phyloP scores from a whole-genome alignment of 2,329 filamentous ascomycete genomes.

The Kalaharituber pfeilii region DNA sequence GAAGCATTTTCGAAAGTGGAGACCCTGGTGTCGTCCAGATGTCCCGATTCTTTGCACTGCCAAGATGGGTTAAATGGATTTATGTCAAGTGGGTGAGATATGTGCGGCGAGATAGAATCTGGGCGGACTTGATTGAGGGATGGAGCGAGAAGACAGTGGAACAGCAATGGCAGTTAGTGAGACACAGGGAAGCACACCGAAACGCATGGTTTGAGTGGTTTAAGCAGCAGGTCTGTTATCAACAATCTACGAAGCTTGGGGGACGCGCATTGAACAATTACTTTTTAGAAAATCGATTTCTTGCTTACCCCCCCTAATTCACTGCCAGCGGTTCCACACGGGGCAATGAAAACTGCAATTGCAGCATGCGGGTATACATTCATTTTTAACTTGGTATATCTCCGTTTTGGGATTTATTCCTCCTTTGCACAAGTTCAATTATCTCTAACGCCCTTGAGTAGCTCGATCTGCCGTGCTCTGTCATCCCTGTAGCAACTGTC shows the following conservation, averaged over 20 bases:
- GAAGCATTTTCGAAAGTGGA: conserved; percentile 53
- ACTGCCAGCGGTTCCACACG: conserved; percentile 72
- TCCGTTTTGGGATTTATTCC: not conserved
- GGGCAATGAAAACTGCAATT: conserved; percentile 69
- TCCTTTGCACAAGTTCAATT: not conserved
- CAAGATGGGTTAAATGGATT: conserved; percentile 58
- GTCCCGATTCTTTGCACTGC: conserved; percentile 53
- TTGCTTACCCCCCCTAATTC: conserved; percentile 75
- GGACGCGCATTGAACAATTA: not conserved
- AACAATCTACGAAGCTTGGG: not conserved
- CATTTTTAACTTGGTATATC: conserved; percentile 64
- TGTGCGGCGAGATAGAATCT: conserved; percentile 54
- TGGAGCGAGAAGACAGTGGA: conserved; percentile 58
- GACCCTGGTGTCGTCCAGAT: conserved; percentile 64
- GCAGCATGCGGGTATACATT: conserved; percentile 87
- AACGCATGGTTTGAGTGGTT: conserved; percentile 72
- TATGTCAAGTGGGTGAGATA: conserved; percentile 86
- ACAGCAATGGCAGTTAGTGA: conserved; percentile 70
- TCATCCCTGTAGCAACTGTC: conserved; percentile 73
- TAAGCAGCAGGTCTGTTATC: conserved; percentile 32
- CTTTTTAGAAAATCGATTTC: conserved; percentile 47
- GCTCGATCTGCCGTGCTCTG: conserved; percentile 71
- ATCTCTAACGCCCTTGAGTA: conserved; percentile 26
- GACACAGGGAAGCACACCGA: conserved; percentile 59
- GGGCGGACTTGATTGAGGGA: conserved; percentile 57